phyloP scores from a whole-genome alignment of 1,139 yeast genomes.

The Pichia sp. region DNA sequence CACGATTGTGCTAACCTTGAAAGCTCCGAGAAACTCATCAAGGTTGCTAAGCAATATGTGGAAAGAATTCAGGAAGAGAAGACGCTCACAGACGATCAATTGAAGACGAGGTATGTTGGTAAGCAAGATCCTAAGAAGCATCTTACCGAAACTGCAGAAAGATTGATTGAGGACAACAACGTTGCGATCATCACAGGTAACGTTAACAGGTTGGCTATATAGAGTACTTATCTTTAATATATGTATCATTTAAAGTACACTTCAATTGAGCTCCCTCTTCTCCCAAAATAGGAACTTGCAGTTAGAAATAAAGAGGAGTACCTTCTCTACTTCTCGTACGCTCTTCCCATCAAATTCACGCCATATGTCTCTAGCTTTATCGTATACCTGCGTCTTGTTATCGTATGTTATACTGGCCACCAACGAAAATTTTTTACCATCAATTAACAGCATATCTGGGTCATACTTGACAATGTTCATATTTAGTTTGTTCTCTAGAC shows the following conservation, averaged over 20 bases:
- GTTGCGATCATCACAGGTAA: constrained; percentile 82
- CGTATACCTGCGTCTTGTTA: constrained; percentile 46
- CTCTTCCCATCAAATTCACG: constrained; percentile 46
- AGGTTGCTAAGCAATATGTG: constrained; percentile 84
- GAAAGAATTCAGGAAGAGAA: constrained; percentile 90
- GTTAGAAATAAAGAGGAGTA: constrained; percentile 55
- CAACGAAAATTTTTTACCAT: constrained; percentile 35
- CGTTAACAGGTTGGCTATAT: constrained; percentile 80
- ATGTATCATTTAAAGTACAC: background rate
- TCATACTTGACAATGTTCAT: constrained; percentile 63
- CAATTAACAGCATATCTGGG: constrained; percentile 29
- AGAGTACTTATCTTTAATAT: constrained; percentile 11
- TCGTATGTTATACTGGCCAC: constrained; percentile 48
- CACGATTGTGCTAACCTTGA: constrained; percentile 72
- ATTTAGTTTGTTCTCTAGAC: constrained; percentile 38
- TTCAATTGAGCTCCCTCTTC: constrained; percentile 9
- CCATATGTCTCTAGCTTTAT: constrained; percentile 44
- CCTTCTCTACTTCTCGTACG: constrained; percentile 43
- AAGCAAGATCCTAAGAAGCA: constrained; percentile 99
- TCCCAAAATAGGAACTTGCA: constrained; percentile 68
- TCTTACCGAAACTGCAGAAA: constrained; percentile 81
- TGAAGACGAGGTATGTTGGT: constrained; percentile 94
- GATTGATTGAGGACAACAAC: constrained; percentile 81
- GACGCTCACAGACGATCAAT: constrained; percentile 79
- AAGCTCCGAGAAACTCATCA: constrained; percentile 74